These are phyloP conservation scores for Fomitopsis schrenkii DNA, from an alignment of 1,284 basidiomycete genomes.

Conservation along the genomic window DNA sequence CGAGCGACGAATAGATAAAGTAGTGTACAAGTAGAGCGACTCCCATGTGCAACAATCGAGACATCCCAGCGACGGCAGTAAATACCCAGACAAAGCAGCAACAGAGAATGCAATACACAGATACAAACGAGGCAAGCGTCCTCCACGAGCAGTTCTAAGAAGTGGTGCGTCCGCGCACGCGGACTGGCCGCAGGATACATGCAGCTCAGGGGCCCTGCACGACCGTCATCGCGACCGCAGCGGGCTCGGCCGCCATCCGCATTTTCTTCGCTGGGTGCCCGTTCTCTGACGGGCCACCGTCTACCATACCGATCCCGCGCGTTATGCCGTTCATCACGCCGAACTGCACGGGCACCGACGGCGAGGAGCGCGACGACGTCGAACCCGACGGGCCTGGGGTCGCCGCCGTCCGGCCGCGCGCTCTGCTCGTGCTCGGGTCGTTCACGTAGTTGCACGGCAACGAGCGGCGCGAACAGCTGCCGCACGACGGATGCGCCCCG, in stretches of 20 bases:
- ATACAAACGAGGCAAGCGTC: constrained; percentile 1
- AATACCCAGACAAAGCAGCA: constrained; percentile 9
- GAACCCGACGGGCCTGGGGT: constrained; percentile 6
- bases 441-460: constrained; percentile 77
- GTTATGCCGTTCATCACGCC: constrained; percentile 12
- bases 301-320: constrained; percentile 30
- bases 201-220: constrained; percentile 14
- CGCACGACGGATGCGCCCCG: constrained; percentile 72
- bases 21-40: constrained; percentile 5
- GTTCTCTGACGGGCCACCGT: constrained; percentile 18
- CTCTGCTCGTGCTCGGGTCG: constrained; percentile 39
- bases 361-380: constrained; percentile 18
- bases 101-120: constrained; percentile 1
- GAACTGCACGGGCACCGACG: constrained; percentile 34
- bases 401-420: constrained; percentile 12
- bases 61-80: constrained; percentile 1
- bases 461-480: constrained; percentile 69
- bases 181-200: background rate
- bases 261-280: constrained; percentile 45
- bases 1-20: constrained; percentile 5
- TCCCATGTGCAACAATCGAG: background rate
- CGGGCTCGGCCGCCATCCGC: constrained; percentile 35
- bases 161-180: background rate
- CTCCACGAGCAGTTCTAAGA: background rate
- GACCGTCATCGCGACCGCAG: constrained; percentile 18